Evolutionary conservation across 331 rosid species (phyloP).

Genomic region (Acacia concinna): DNA sequence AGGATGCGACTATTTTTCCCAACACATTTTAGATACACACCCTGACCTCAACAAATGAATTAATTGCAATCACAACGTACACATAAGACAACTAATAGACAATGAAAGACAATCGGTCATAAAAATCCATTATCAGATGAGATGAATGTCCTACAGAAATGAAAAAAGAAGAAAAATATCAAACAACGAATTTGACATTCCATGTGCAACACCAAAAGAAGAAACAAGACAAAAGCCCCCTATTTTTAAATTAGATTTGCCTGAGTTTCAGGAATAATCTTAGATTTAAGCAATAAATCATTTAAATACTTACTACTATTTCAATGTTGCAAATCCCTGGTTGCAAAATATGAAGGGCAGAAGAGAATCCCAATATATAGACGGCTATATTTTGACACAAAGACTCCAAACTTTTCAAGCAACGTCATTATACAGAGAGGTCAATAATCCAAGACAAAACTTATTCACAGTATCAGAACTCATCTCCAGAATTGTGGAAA

Average conservation of each 20-base stretch:
- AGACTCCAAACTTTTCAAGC: neutral
- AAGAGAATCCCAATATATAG: conserved; percentile 4
- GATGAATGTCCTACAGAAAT: neutral
- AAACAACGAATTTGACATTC: neutral
- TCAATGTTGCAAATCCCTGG: neutral
- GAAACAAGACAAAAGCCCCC: neutral
- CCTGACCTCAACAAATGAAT: conserved; percentile 23
- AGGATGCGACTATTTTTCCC: conserved; percentile 33
- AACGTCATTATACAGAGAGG: neutral
- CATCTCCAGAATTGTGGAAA: conserved; percentile 26
- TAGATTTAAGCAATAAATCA: conserved; percentile 1
- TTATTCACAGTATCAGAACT: neutral
- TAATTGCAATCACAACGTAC: conserved; percentile 16
- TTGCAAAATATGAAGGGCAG: neutral
- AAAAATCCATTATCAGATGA: conserved; percentile 23
- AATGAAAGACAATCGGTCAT: neutral
- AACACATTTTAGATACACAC: conserved; percentile 19
- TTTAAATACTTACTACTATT: neutral
- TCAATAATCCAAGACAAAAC: conserved; percentile 20
- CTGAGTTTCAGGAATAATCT: conserved; percentile 6
- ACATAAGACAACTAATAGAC: conserved; percentile 1
- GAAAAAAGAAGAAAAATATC: neutral
- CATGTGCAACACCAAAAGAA: neutral
- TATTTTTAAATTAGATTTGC: neutral
- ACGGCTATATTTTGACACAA: neutral